Evolutionary conservation across 1,284 basidiomycete genomes (phyloP), one percentile per base, ranked within the genome.

Genomic region (Ustilago hordei): DNA sequence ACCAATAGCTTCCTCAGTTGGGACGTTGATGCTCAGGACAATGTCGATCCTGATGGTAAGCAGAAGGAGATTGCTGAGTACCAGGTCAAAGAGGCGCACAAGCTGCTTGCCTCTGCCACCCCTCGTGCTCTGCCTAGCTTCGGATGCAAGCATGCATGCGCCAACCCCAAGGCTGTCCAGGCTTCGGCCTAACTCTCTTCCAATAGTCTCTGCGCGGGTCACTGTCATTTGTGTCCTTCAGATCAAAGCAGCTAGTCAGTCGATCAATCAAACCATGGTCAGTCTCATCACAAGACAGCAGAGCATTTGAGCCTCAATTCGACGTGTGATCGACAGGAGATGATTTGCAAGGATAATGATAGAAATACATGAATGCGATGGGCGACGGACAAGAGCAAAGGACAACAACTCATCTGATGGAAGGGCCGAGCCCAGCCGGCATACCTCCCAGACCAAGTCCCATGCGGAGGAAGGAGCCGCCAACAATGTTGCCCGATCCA

Each of bases 1-100:
- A 87, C 87, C 69, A 87, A 87, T 68, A 64, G n/a, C 50, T 84
- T 64, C 67, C 75, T 84, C 36, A 68, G 62, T 13, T 83, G 81
- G 81, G 19, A 76, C 17, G 60, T 72, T 2, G 64, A 75, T 17
- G 55, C 62, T 45, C 71, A 76, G n/a, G 81, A 82, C 35, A 58
- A 65, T 35, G 78, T 71, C 8, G 75, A 79, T 54, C 72, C 79
- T 3, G 64, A 73, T 23, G 78, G 65, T 36, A 83, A 84, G 69
- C 82, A 84, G 71, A 60, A 60, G 32, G 78, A 75, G 48, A 77
- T 84, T 19, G 75, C 73, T 1, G 41, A 36, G 45, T 78, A 82
- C 55, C 81, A 83, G 65, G 60, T 61, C 50, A 41, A 81, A 15
- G 79, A 81, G 43, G 72, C 72, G 35, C 71, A 74, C 62, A 67